Evolutionary conservation across 2,329 filamentous ascomycete species (phyloP), one percentile per base, ranked within the genome.

Genomic region (Chalaropsis ovoidea): DNA sequence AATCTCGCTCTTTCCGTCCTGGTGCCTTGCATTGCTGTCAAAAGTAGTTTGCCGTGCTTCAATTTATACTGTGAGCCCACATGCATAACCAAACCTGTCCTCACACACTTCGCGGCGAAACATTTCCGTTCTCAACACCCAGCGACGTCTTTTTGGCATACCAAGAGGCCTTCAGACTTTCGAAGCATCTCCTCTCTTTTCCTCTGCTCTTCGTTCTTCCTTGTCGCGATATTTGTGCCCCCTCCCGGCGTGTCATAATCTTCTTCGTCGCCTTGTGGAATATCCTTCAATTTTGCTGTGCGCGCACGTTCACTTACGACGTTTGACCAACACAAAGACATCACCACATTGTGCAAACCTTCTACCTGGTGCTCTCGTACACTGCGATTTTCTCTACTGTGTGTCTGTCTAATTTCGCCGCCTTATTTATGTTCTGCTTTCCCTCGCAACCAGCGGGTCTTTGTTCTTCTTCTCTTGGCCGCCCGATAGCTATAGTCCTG

Each of bases 1-100:
- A 39, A 39, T 6, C 22, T 52, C 24, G 24, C 19, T 24, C n/a
- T 1, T 27, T 27, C 5, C 24, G 35, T 24, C 10, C 47, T 24
- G 47, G 47, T 52, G 47, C 47, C 47, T 52, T 52, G 47, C 47
- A 52, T 52, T 24, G 15, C 22, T 52, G 47, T 52, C 15, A 52
- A 22, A 52, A 52, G 24, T 22, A 3, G 10, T 52, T 15, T 52
- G 19, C 47, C 13, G 47, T 52, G 47, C 47, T 52, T 52, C 11
- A 52, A 52, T 17, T 52, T 52, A 52, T 27, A 52, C 47, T 24
- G 47, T 52, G 24, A 52, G 11, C 11, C 47, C 47, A 52, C 47
- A 24, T 52, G 47, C 19, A 52, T 19, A 52, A 24, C 24, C 47
- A 52, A 52, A 52, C 47, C 47, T 22, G 22, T 13, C 22, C 19